phyloP scores from a whole-genome alignment of 139 green algal genomes.

The Tetraselmis striata region DNA sequence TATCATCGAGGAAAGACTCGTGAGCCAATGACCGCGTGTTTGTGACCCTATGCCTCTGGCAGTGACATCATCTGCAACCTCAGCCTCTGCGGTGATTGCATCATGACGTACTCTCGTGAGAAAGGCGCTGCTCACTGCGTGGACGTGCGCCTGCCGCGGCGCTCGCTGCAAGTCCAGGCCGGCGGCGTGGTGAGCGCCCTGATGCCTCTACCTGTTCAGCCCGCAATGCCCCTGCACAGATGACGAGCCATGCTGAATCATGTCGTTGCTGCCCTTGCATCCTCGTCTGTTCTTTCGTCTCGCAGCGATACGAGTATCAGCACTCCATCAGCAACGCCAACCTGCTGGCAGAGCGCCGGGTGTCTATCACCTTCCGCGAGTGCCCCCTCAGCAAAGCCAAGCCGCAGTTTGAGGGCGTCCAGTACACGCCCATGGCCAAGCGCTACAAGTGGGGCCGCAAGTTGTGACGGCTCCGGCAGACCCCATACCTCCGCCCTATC shows the following conservation, averaged over 20 bases:
- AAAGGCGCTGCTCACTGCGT: not conserved
- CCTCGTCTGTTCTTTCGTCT: too few relatives aligned
- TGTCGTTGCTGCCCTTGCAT: too few relatives aligned
- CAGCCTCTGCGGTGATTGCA: slow-evolving; percentile 4
- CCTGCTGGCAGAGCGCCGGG: not conserved
- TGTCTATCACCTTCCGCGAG: slow-evolving; percentile 13
- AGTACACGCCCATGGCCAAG: not conserved
- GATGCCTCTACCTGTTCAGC: too few relatives aligned
- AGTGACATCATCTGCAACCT: slow-evolving; percentile 10
- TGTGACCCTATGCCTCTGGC: not conserved
- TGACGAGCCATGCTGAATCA: too few relatives aligned
- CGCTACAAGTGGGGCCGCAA: not conserved
- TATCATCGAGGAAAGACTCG: too few relatives aligned
- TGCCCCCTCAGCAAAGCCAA: not conserved
- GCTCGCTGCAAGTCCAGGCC: slow-evolving; percentile 6
- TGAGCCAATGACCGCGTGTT: too few relatives aligned
- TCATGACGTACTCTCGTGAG: slow-evolving; percentile 7
- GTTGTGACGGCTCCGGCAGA: too few relatives aligned
- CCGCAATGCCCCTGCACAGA: too few relatives aligned
- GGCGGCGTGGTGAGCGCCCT: not conserved
- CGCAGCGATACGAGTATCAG: slow-evolving; percentile 2
- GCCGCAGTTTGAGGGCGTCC: not conserved
- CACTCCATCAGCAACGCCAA: slow-evolving; percentile 9
- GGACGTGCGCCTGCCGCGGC: slow-evolving; percentile 6
- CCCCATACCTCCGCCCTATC: too few relatives aligned